A percentile compares a stretch with the other conserved stretches of the same genome.
These are phyloP conservation scores for Boechera retrofracta DNA, from an alignment of 345 rosid genomes.

Conservation along the genomic window DNA sequence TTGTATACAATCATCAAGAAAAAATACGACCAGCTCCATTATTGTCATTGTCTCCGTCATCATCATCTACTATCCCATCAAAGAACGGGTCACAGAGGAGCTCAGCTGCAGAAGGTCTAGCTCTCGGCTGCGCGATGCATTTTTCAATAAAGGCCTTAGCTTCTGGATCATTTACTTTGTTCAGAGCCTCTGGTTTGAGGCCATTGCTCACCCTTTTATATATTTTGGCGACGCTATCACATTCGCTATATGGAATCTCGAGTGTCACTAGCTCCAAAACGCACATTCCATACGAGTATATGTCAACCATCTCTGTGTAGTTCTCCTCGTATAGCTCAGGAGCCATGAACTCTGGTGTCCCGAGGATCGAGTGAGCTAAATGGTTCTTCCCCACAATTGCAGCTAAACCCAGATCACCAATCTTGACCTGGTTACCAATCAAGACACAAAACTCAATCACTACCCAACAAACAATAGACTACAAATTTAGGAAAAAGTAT, in stretches of 20 bases:
- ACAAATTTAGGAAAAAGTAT: background rate
- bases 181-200: constrained; percentile 66
- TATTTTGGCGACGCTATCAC: constrained; percentile 73
- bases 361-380: constrained; percentile 76
- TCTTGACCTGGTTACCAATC: constrained; percentile 63
- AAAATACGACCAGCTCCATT: constrained; percentile 29
- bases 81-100: constrained; percentile 78
- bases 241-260: constrained; percentile 83
- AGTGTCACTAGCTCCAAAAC: constrained; percentile 78
- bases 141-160: constrained; percentile 74
- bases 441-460: background rate
- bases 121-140: constrained; percentile 66
- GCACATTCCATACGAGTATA: constrained; percentile 90
- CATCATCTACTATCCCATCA: constrained; percentile 52
- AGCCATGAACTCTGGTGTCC: constrained; percentile 95
- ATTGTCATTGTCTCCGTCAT: constrained; percentile 48
- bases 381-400: constrained; percentile 76
- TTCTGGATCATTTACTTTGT: constrained; percentile 64
- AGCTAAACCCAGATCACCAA: constrained; percentile 88
- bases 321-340: constrained; percentile 89
- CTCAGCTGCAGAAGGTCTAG: constrained; percentile 74
- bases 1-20: constrained; percentile 30
- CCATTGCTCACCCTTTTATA: constrained; percentile 80
- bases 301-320: constrained; percentile 80
- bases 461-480: background rate